phyloP scores from a whole-genome alignment of 2,329 filamentous ascomycete species.

The Ceratocystis ficicola region DNA sequence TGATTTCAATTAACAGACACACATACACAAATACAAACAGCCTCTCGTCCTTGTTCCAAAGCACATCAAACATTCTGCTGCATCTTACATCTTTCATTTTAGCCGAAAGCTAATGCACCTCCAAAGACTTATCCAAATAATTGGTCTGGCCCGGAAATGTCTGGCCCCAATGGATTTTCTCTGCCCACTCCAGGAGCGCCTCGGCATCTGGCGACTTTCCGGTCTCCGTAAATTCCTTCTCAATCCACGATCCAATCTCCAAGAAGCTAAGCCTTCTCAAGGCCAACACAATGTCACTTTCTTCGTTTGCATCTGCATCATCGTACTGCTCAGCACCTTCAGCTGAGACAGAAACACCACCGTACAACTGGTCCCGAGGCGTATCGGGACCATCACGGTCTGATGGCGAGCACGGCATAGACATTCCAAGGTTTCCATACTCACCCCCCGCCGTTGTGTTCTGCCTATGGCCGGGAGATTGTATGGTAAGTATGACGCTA shows the following conservation, averaged over 20 bases:
- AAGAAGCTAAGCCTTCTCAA: constrained; percentile 11
- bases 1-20: background rate
- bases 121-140: constrained; percentile 10
- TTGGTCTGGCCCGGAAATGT: constrained; percentile 11
- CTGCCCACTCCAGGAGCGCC: constrained; percentile 13
- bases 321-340: constrained; percentile 6
- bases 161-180: constrained; percentile 19
- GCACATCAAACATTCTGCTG: background rate
- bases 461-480: constrained; percentile 15
- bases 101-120: background rate
- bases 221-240: constrained; percentile 5
- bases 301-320: background rate
- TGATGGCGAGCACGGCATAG: constrained; percentile 11
- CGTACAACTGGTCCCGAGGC: constrained; percentile 1
- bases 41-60: background rate
- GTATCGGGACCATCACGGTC: constrained; percentile 18
- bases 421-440: background rate
- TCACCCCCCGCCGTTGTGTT: background rate
- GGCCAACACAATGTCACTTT: background rate
- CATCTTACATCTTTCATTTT: background rate
- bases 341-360: background rate
- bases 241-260: constrained; percentile 17
- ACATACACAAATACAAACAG: background rate
- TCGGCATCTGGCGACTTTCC: constrained; percentile 11
- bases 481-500: constrained; percentile 29